Conservation (phyloP, 1,284 basidiomycete genomes). For the Tilletiaria anomala region DNA sequence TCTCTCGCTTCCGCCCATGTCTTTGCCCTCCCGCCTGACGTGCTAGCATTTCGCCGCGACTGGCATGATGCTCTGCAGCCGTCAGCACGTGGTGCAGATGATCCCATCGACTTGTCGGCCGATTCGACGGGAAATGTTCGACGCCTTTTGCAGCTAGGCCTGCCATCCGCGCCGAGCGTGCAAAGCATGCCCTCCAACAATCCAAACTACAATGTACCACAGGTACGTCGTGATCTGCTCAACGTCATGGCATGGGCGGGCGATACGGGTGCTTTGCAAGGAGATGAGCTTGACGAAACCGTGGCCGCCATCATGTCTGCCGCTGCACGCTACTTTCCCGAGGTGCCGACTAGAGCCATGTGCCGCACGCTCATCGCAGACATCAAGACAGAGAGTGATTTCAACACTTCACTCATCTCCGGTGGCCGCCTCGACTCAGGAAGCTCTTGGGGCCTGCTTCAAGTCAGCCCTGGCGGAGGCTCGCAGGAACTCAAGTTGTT, state of each 20-base stretch:
- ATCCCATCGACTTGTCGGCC: too few species aligned
- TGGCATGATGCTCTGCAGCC: too few species aligned
- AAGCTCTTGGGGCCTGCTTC: conserved; percentile 29
- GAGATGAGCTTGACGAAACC: conserved; percentile 23
- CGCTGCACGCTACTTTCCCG: conserved; percentile 32
- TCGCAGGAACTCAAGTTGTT: conserved; percentile 20
- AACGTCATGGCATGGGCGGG: conserved; percentile 29
- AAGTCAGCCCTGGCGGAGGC: conserved; percentile 22
- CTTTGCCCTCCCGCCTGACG: too few species aligned
- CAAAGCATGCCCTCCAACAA: conserved; percentile 20
- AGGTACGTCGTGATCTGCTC: conserved; percentile 25
- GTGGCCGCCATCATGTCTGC: conserved; percentile 29
- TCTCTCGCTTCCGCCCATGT: too few species aligned
- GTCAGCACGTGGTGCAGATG: too few species aligned
- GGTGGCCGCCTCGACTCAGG: conserved; percentile 24
- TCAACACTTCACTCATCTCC: conserved; percentile 10
- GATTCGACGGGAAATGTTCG: background rate
- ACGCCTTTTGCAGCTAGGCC: too few species aligned
- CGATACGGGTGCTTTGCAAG: conserved; percentile 11
- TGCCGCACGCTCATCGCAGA: conserved; percentile 28
- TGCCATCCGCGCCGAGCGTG: too few species aligned
- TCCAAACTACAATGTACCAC: conserved; percentile 15
- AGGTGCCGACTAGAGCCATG: conserved; percentile 22
- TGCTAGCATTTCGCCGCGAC: too few species aligned
- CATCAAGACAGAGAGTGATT: conserved; percentile 35